A percentile compares a stretch with the other conserved stretches of the same genome.
phyloP scores from a whole-genome alignment of 371 early-diverging fungal species.

The Funneliformis caledonium region DNA sequence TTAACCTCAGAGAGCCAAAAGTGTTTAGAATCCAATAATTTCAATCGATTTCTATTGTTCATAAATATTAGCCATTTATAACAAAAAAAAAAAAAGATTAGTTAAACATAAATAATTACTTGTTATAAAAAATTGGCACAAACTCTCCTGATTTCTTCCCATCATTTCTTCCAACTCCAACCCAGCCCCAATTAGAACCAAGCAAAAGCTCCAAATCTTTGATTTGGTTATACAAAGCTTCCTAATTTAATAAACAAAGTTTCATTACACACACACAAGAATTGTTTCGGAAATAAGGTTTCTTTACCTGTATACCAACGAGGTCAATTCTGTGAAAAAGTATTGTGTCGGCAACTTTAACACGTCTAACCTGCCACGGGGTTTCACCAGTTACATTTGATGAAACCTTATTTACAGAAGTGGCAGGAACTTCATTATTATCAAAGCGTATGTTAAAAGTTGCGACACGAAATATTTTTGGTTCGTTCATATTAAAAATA shows the following conservation, averaged over 20 bases:
- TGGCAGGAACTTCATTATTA: background rate
- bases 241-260: constrained; percentile 45
- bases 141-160: constrained; percentile 46
- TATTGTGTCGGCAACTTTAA: constrained; percentile 55
- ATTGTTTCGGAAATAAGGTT: background rate
- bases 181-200: constrained; percentile 54
- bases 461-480: constrained; percentile 5
- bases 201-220: constrained; percentile 53
- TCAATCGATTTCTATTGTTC: constrained; percentile 1
- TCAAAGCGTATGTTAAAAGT: constrained; percentile 32
- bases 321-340: constrained; percentile 54
- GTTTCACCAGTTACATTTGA: constrained; percentile 43
- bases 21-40: constrained; percentile 12
- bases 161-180: constrained; percentile 56
- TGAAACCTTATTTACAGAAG: background rate
- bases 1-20: constrained; percentile 20
- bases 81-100: background rate
- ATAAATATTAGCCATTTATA: background rate
- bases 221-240: constrained; percentile 55
- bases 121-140: constrained; percentile 34
- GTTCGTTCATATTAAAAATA: background rate
- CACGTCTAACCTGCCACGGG: constrained; percentile 56
- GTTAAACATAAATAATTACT: background rate
- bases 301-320: constrained; percentile 52
- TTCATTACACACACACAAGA: background rate